Evolutionary conservation across 176 grass and related monocot genomes (phyloP).

Genomic region (Otatea glauca): DNA sequence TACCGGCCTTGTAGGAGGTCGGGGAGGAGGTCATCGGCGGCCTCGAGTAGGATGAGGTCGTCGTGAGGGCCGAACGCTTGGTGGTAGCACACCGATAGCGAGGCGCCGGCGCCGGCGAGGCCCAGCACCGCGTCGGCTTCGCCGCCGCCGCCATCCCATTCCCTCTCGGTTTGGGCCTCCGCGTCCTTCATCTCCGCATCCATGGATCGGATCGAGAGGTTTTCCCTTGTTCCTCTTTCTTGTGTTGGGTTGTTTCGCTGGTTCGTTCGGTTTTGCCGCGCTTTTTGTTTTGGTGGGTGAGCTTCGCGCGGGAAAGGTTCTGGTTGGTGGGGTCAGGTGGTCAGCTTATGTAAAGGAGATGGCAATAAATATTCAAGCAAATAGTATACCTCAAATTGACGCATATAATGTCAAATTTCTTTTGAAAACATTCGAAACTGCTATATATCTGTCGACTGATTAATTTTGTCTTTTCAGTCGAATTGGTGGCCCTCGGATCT

Average conservation of each 20-base stretch:
- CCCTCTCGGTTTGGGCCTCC: not conserved
- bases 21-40: slow-evolving; percentile 62
- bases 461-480: too few species aligned
- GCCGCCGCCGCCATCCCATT: slow-evolving; percentile 48
- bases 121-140: slow-evolving; percentile 69
- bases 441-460: too few species aligned
- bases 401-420: too few species aligned
- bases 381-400: too few species aligned
- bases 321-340: slow-evolving; percentile 2
- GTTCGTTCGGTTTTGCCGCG: slow-evolving; percentile 33
- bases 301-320: slow-evolving; percentile 46
- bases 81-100: slow-evolving; percentile 80
- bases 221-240: not conserved
- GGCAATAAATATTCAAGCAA: not conserved
- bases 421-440: too few species aligned
- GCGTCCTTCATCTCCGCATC: slow-evolving; percentile 43
- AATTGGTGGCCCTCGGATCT: too few species aligned
- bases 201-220: slow-evolving; percentile 22
- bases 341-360: not conserved
- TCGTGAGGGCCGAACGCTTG: slow-evolving; percentile 64
- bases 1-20: slow-evolving; percentile 76
- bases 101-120: slow-evolving; percentile 47
- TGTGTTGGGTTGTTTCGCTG: not conserved
- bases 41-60: slow-evolving; percentile 85
- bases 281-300: slow-evolving; percentile 17